Evolutionary conservation across 164 flowering plant genomes (phyloP).

Genomic region (Amborella trichopoda): DNA sequence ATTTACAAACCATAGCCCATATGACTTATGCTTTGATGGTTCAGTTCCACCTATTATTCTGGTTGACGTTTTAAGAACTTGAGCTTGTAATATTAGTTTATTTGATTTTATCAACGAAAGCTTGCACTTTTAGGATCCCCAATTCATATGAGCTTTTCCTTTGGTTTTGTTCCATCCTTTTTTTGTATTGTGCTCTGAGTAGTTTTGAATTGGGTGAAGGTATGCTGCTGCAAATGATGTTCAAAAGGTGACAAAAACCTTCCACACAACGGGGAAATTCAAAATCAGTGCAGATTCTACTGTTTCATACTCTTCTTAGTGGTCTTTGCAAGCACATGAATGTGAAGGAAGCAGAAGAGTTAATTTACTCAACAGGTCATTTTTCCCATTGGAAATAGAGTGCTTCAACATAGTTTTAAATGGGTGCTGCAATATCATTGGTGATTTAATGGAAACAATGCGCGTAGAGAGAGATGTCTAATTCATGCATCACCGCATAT

Average conservation of each 20-base stretch:
- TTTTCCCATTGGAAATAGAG: conserved; percentile 55
- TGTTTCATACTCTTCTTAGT: conserved; percentile 39
- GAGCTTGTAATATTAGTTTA: too few species aligned
- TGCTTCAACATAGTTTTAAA: conserved; percentile 77
- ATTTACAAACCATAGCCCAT: background rate
- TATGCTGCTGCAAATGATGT: conserved; percentile 70
- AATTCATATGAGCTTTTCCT: too few species aligned
- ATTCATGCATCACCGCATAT: conserved; percentile 53
- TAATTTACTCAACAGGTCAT: conserved; percentile 58
- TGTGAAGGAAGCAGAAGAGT: conserved; percentile 87
- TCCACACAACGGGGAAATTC: conserved; percentile 65
- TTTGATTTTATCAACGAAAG: too few species aligned
- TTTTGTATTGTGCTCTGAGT: too few species aligned
- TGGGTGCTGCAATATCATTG: conserved; percentile 69
- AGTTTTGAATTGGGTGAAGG: conserved; percentile 17
- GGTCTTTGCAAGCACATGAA: conserved; percentile 59
- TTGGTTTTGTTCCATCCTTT: too few species aligned
- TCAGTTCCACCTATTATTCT: too few species aligned
- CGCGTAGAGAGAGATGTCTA: conserved; percentile 90
- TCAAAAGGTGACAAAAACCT: conserved; percentile 54
- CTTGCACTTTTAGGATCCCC: background rate
- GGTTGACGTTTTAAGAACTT: too few species aligned
- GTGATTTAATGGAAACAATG: conserved; percentile 71
- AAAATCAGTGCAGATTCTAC: conserved; percentile 35
- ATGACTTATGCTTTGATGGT: background rate